These are phyloP conservation scores for Phoenix dactylifera DNA, from an alignment of 176 grass and related monocot genomes.

Conservation along the genomic window DNA sequence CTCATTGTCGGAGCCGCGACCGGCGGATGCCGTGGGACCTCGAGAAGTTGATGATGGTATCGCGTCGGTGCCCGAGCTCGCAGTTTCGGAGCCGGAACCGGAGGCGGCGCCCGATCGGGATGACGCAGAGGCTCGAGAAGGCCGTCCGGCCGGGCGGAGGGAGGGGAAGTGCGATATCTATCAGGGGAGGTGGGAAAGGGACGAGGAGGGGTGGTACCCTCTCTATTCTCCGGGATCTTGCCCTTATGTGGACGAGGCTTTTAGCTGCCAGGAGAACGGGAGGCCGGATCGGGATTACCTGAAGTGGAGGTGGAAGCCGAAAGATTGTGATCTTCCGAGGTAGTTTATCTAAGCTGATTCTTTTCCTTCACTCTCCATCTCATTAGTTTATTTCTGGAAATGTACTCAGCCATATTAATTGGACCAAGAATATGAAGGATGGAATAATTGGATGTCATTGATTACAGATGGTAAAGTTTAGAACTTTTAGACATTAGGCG, in stretches of 20 bases:
- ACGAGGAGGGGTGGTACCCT: constrained; percentile 37
- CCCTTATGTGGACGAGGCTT: constrained; percentile 94
- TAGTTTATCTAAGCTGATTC: constrained; percentile 6
- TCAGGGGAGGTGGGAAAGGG: constrained; percentile 68
- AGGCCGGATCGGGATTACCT: constrained; percentile 48
- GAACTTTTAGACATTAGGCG: no score
- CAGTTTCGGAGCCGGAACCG: background rate
- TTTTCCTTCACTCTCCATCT: background rate
- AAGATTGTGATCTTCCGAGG: constrained; percentile 58
- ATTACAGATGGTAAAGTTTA: no score
- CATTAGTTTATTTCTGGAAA: background rate
- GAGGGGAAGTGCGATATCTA: constrained; percentile 51
- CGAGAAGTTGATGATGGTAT: no score
- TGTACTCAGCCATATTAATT: background rate
- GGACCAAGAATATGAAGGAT: background rate
- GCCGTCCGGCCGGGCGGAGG: background rate
- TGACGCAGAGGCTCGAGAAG: background rate
- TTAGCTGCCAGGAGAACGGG: constrained; percentile 64
- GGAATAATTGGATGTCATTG: no score
- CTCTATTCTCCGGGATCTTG: constrained; percentile 64
- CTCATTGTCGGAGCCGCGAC: background rate
- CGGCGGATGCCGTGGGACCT: background rate
- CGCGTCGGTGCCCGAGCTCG: background rate
- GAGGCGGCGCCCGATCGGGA: background rate
- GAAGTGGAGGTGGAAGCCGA: constrained; percentile 81